Evolutionary conservation across 2,329 filamentous ascomycete genomes (phyloP), one percentile per base, ranked within the genome.

Genomic region (Elsinoe ampelina): DNA sequence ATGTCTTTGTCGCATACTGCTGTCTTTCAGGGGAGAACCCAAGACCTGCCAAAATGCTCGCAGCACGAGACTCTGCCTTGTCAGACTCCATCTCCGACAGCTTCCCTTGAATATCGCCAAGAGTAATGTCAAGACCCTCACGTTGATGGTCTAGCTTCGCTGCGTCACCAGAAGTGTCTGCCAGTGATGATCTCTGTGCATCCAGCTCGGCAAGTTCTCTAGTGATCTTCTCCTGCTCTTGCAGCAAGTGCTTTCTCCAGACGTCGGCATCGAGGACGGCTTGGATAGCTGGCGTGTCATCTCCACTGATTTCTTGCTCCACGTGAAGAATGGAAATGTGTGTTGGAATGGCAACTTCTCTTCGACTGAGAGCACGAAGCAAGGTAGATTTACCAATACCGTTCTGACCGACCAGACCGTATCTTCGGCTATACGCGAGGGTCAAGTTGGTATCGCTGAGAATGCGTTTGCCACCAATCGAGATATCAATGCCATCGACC

Each of bases 271-370:
- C 93, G 59, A 98, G 76, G 12, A 98, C 93, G 47, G 93, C 93
- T 72, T 98, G 93, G 20, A 98, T 70, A 19, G 93, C 93, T 1
- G 92, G 85, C 0, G 93, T 98, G 68, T 98, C 93, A 68, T 98
- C 93, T 70, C 93, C 93, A 58, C 81, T 87, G 66, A 98, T 92
- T 86, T 98, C 93, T 79, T 98, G 93, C 71, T 97, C 93, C 52
- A 98, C 93, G 77, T 98, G 93, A 15, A 98, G 82, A 80, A 98
- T 98, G 10, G 93, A 96, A 62, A 98, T 98, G 65, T 98, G 92
- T 1, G 89, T 95, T 10, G 93, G 93, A 73, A 98, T 93, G 3
- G 91, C 82, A 59, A 98, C 81, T 69, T 98, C 93, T 86, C 93
- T 84, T 67, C 89, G 84, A 66, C 91, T 95, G 63, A 98, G 77